Conservation (phyloP, 2,329 filamentous ascomycete species). For the Exutisphaerella laricina region DNA sequence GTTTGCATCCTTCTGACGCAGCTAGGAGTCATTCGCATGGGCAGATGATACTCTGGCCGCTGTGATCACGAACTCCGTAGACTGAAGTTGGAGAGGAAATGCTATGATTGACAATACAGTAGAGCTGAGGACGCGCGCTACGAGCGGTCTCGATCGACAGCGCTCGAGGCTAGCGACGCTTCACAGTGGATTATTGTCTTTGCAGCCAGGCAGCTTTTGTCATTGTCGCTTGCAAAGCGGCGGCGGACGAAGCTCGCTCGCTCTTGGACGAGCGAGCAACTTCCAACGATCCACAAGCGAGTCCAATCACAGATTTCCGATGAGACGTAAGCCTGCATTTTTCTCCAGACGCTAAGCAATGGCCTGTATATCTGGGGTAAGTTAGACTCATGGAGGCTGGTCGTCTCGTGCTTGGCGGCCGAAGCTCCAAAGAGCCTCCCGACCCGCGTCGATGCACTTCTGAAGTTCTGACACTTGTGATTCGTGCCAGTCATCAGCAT, state of each 20-base stretch:
- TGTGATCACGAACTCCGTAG: no score
- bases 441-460: neutral
- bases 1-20: conserved; percentile 4
- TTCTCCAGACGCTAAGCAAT: conserved; percentile 8
- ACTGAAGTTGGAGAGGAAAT: neutral
- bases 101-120: neutral
- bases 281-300: neutral
- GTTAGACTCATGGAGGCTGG: neutral
- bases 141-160: conserved; percentile 3
- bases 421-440: neutral
- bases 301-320: neutral
- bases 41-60: neutral
- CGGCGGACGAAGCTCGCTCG: conserved; percentile 3
- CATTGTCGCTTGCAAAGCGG: no score
- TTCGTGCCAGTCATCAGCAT: neutral
- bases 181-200: neutral
- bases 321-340: neutral
- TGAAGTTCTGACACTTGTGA: neutral
- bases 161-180: neutral
- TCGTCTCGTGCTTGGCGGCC: neutral
- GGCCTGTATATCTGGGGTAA: conserved; percentile 11
- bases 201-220: no score
- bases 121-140: neutral
- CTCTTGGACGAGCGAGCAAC: no score
- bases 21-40: neutral